These are phyloP conservation scores for Calocera cornea DNA, from an alignment of 768 basidiomycete species.

Conservation along the genomic window DNA sequence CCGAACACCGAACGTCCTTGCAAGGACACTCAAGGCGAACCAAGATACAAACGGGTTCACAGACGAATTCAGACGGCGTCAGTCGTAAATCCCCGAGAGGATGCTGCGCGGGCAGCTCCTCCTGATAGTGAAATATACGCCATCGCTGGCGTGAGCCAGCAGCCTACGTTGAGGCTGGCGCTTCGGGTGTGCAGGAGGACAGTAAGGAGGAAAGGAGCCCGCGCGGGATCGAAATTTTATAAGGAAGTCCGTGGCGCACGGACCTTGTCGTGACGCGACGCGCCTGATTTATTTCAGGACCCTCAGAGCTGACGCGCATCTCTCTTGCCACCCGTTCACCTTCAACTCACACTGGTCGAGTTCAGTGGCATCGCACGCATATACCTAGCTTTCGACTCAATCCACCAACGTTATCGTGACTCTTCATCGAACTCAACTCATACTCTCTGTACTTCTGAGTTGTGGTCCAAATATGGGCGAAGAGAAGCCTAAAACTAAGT, in stretches of 20 bases:
- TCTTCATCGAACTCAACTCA: background rate
- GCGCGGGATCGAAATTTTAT: background rate
- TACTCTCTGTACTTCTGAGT: background rate
- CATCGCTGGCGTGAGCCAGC: background rate
- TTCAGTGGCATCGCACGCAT: background rate
- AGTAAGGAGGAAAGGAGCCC: background rate
- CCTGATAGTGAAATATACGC: conserved; percentile 5
- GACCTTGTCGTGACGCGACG: conserved; percentile 1
- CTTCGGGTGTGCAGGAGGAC: conserved; percentile 1
- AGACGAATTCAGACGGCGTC: background rate
- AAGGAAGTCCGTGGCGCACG: background rate
- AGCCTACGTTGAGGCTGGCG: background rate
- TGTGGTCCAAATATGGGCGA: background rate
- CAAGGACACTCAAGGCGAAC: background rate
- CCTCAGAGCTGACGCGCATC: background rate
- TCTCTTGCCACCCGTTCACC: too few species aligned
- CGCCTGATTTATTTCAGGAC: conserved; percentile 4
- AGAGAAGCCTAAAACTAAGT: background rate
- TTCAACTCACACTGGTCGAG: background rate
- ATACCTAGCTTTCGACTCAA: background rate
- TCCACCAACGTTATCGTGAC: too few species aligned
- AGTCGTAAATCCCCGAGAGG: background rate
- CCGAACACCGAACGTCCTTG: background rate
- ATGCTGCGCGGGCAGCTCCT: background rate
- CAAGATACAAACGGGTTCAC: background rate